Base-by-base conservation (phyloP, 371 early-diverging fungal genomes). In the Entomophthora muscae region DNA sequence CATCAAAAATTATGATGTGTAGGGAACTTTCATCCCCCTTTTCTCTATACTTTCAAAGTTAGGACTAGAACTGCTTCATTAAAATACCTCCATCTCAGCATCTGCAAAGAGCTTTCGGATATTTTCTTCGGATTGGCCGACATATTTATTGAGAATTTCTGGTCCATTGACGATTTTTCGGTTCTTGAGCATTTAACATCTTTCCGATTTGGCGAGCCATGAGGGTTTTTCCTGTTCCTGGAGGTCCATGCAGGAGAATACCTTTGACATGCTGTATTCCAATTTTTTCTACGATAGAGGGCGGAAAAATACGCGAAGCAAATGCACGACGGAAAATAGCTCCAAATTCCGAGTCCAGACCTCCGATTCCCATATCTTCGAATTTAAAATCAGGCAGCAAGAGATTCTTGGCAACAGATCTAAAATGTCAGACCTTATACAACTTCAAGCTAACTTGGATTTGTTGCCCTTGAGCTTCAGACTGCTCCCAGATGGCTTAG, bases 1-100 rank as follows among this genome's bases (percentile, higher is more conserved):
- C 99, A 74, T 99, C 99, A 75, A 99, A 98, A 61, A 99, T 99
- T 68, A 99, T 98, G 64, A 99, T 98, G 70, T 99, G 99, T 57
- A 99, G 78, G 27, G 83, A 79, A 58, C 90, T 89, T 33, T 95
- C 91, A 58, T 98, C 98, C 32, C 95, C 96, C 68, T 91, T 90
- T 65, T 81, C 82, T 71, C 91, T 90, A 78, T 95, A 99, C 78
- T 90, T 73, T 21, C 10, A 12, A 55, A 21, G n/a, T 53, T 26
- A 57, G 29, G n/a, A 28, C 2, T 22, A 12, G 29, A 26, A 10
- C 1, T 13, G 29, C 28, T 1, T 5, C 0, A 52, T 13, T 17
- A 1, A 30, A 63, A 27, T 65, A 77, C 77, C 65, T 93, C 97
- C 62, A 80, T 83, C 71, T 99, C 99, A 7, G 99, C 99, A 66